Evolutionary conservation across 805 yeast species (phyloP).

Genomic region (Hermanozyma aechmeae): DNA sequence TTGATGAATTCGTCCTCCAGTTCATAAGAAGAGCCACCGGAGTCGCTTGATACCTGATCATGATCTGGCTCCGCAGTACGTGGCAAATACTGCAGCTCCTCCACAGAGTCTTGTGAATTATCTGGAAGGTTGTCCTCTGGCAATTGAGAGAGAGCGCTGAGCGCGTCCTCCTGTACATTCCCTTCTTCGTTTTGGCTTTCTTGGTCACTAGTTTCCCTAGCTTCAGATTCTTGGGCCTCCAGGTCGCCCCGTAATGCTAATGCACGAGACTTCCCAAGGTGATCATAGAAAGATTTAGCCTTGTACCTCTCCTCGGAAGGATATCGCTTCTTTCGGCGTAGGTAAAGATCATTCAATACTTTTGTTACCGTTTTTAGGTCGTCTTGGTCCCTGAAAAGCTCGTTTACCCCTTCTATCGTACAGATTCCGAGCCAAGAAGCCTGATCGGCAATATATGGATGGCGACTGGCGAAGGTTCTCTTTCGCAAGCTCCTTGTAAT

Average conservation of each 20-base stretch:
- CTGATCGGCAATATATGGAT: conserved; percentile 36
- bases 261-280: conserved; percentile 23
- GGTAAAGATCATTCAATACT: conserved; percentile 26
- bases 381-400: conserved; percentile 25
- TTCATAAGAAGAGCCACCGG: too few species aligned
- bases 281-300: conserved; percentile 27
- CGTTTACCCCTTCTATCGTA: conserved; percentile 25
- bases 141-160: too few species aligned
- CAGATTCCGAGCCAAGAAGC: conserved; percentile 35
- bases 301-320: conserved; percentile 32
- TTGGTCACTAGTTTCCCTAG: too few species aligned
- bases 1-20: conserved; percentile 8
- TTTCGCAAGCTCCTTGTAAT: conserved; percentile 28
- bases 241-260: too few species aligned
- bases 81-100: too few species aligned
- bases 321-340: conserved; percentile 18
- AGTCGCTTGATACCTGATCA: too few species aligned
- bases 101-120: too few species aligned
- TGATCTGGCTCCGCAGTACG: too few species aligned
- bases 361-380: conserved; percentile 20
- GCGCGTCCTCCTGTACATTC: too few species aligned
- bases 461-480: conserved; percentile 34
- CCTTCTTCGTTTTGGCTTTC: too few species aligned
- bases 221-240: too few species aligned
- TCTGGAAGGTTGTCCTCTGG: too few species aligned